Conservation (phyloP, 495 filamentous ascomycete species). For the Bathelium albidoporum region DNA sequence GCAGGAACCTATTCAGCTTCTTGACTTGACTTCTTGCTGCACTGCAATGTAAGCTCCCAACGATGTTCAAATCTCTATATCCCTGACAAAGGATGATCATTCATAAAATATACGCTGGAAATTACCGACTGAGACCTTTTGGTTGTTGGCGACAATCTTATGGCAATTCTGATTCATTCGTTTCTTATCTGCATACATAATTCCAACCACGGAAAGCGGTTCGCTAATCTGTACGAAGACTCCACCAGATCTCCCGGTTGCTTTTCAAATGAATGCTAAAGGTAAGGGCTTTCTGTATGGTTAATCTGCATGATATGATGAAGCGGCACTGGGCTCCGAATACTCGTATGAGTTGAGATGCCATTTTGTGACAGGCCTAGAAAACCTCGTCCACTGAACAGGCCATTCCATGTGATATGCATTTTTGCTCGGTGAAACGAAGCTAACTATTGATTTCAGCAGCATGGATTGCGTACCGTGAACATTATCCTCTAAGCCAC, state of each 20-base stretch:
- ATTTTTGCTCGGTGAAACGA: not conserved
- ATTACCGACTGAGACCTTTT: conserved; percentile 93
- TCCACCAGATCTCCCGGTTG: not conserved
- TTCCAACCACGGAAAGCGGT: not conserved
- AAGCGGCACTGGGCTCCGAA: conserved; percentile 99
- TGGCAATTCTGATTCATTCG: conserved; percentile 72
- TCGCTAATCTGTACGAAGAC: not conserved
- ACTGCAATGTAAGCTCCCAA: conserved; percentile 4
- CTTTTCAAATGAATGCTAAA: not conserved
- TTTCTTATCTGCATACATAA: not conserved
- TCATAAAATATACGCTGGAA: conserved; percentile 93
- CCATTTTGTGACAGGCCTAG: conserved; percentile 98
- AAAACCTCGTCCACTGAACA: conserved; percentile 99
- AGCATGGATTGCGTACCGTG: not conserved
- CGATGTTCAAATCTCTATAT: conserved; percentile 5
- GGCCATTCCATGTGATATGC: not conserved
- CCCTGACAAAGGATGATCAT: conserved; percentile 61
- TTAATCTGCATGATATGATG: conserved; percentile 53
- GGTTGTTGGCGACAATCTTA: conserved; percentile 69
- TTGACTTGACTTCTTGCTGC: not conserved
- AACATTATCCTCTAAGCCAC: conserved; percentile 1
- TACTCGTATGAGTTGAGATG: conserved; percentile 68
- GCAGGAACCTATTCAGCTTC: not conserved
- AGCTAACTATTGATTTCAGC: not conserved
- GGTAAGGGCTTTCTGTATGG: conserved; percentile 17